Conservation (phyloP, 1,284 basidiomycete genomes). For the Leccinum pachyderme region DNA sequence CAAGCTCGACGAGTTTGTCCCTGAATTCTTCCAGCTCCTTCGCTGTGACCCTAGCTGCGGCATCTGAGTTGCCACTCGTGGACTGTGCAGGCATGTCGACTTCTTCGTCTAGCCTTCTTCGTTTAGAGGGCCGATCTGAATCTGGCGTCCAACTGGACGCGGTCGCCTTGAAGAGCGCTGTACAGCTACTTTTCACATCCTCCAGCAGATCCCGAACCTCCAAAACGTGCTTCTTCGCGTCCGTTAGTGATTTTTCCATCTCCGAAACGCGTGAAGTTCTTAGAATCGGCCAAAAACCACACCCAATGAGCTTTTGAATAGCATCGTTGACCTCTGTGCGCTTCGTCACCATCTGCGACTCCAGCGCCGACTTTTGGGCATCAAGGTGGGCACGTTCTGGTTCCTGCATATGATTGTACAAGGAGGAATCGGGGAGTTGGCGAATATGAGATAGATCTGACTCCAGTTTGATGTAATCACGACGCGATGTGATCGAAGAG, state of each 20-base stretch:
- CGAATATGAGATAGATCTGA: constrained; percentile 27
- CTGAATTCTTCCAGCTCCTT: constrained; percentile 37
- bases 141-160: constrained; percentile 14
- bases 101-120: constrained; percentile 35
- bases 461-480: constrained; percentile 31
- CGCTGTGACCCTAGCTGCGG: constrained; percentile 11
- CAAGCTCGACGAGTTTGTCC: constrained; percentile 40
- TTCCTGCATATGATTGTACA: constrained; percentile 14
- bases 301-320: constrained; percentile 26
- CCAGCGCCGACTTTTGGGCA: constrained; percentile 21
- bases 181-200: constrained; percentile 25
- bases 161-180: constrained; percentile 23
- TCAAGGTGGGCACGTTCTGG: constrained; percentile 15
- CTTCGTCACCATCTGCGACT: constrained; percentile 22
- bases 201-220: constrained; percentile 27
- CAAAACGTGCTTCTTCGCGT: constrained; percentile 27
- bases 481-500: constrained; percentile 30
- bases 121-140: constrained; percentile 37
- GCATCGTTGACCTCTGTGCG: constrained; percentile 32
- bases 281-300: constrained; percentile 31
- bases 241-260: constrained; percentile 23
- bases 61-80: constrained; percentile 13
- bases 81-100: constrained; percentile 1
- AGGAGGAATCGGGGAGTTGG: constrained; percentile 19
- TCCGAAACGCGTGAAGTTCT: constrained; percentile 27